Conservation (phyloP, 345 rosid genomes). For the Populus davidiana region DNA sequence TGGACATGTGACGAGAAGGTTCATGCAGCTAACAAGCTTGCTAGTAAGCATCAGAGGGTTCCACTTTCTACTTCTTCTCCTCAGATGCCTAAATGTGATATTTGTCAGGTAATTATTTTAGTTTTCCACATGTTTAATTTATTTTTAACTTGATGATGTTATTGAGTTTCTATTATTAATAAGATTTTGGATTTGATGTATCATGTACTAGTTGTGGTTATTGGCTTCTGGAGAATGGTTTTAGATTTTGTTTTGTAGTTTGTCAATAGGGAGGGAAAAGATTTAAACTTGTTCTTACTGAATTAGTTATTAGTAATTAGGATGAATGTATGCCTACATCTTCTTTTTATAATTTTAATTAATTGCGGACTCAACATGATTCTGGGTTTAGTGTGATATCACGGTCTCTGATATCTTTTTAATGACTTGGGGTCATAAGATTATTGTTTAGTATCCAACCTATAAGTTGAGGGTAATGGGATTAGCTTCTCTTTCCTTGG, state of each 20-base stretch:
- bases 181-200: not conserved
- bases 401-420: not conserved
- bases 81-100: conserved; percentile 90
- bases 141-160: not conserved
- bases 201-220: not conserved
- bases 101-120: conserved; percentile 61
- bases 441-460: not conserved
- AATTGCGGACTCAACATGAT: not conserved
- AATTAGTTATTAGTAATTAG: not conserved
- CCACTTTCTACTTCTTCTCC: conserved; percentile 64
- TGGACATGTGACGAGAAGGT: conserved; percentile 83
- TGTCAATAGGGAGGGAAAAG: not conserved
- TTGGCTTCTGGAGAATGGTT: not conserved
- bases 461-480: not conserved
- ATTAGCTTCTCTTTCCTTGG: not conserved
- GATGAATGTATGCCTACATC: not conserved
- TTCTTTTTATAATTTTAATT: not conserved
- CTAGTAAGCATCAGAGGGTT: conserved; percentile 91
- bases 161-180: not conserved
- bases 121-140: no score
- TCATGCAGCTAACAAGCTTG: conserved; percentile 96
- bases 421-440: not conserved
- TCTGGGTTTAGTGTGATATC: not conserved
- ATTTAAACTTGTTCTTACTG: not conserved
- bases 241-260: not conserved